A percentile compares a stretch with the other conserved stretches of the same genome.
Evolutionary conservation across 2,329 filamentous ascomycete genomes (phyloP).

Genomic region (Xylariaceae sp.): DNA sequence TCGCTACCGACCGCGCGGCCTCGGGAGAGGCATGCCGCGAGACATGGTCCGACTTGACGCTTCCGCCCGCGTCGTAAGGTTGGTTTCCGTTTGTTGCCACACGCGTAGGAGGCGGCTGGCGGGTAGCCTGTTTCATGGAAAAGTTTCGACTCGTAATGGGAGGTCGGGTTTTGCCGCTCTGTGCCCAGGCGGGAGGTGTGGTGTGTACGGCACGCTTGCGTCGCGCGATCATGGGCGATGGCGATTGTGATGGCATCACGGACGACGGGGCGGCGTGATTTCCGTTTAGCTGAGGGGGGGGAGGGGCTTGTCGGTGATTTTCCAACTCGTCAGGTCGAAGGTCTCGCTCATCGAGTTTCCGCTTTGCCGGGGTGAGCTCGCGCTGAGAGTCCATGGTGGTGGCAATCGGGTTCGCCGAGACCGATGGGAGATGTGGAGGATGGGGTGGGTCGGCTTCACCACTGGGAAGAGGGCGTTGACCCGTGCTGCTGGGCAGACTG

Average conservation of each 20-base stretch:
- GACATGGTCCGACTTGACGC: constrained; percentile 34
- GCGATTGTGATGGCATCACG: constrained; percentile 31
- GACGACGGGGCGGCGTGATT: constrained; percentile 28
- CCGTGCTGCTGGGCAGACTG: constrained; percentile 44
- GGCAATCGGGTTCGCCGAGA: constrained; percentile 31
- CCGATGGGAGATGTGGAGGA: constrained; percentile 22
- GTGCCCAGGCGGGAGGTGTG: constrained; percentile 53
- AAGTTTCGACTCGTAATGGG: constrained; percentile 47
- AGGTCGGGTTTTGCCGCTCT: constrained; percentile 41
- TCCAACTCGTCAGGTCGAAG: constrained; percentile 56
- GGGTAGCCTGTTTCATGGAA: constrained; percentile 42
- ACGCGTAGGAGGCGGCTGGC: constrained; percentile 6
- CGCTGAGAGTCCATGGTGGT: constrained; percentile 38
- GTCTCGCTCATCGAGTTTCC: constrained; percentile 53
- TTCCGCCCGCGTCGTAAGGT: constrained; percentile 22
- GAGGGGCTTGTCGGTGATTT: constrained; percentile 50
- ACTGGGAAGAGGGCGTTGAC: constrained; percentile 28
- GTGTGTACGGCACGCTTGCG: constrained; percentile 45
- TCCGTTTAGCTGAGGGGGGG: constrained; percentile 55
- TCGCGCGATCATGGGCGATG: constrained; percentile 39
- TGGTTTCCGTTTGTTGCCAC: constrained; percentile 29
- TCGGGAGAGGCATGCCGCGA: constrained; percentile 55
- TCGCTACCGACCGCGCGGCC: constrained; percentile 40
- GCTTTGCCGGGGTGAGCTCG: constrained; percentile 47
- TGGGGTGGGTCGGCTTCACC: constrained; percentile 45